Base-by-base conservation (phyloP, 768 basidiomycete species). In the Russula earlei region DNA sequence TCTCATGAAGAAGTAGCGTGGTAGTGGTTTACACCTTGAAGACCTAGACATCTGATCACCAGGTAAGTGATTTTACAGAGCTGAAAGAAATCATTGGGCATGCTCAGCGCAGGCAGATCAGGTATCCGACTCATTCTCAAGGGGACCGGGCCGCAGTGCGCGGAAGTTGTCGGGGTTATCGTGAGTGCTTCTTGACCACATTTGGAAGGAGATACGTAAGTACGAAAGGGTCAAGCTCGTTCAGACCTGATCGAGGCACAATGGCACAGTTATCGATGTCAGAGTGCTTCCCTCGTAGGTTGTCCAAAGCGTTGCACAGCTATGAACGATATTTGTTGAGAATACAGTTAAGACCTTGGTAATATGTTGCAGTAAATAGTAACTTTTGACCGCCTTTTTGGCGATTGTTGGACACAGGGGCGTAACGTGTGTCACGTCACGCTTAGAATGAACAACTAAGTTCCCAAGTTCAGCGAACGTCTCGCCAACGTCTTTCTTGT, bases 361-460 rank as follows among this genome's bases (percentile, higher is more conserved):
- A 15, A 51, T 10, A 11, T n/a, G 24, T 14, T 22, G 2, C 15
- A 33, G 24, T 43, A 33, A 7, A n/a, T n/a, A 24, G 15, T 4
- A 33, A 33, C 11, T 33, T 33, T 33, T 2, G 31, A 33, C n/a
- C n/a, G n/a, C n/a, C n/a, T n/a, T n/a, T 33, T 33, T 33, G 31
- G 11, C 31, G 31, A 15, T 24, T 14, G 2, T 20, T 40, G 27
- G 42, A 61, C 37, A 46, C 43, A 45, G 52, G 59, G 52, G 49
- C 48, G 61, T 62, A 60, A 62, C 61, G 34, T 29, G 22, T 10
- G 59, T 62, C 61, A 62, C 61, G 59, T 62, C 61, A 62, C 61
- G 51, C 61, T 60, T 62, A 62, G 61, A 62, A 62, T 55, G 61
- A 62, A 58, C 57, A 58, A 62, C 61, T 62, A 62, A 51, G 61